Base-by-base conservation (phyloP, 2,329 filamentous ascomycete species). In the Fusarium odoratissimum region DNA sequence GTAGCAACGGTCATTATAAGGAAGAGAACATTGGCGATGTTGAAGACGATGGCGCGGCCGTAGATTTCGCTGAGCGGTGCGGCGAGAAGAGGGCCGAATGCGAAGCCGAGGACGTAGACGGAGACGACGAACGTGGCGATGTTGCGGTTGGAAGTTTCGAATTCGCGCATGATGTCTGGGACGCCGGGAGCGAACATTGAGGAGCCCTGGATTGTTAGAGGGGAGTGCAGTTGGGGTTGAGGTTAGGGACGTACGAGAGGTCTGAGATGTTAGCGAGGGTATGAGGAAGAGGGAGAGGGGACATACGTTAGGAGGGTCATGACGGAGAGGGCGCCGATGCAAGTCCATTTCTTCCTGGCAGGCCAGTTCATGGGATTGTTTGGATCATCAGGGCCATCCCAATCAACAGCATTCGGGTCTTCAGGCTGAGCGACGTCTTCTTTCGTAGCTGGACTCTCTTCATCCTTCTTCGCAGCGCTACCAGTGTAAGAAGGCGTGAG, bases 311-410 rank as follows among this genome's bases (percentile, higher is more conserved):
- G 58, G 12, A 79, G 65, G 4, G 76, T 76, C 76, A 78, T 77
- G 21, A 76, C 21, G 4, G 75, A 81, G 4, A 84, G 78, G 9
- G 78, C 76, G 3, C 75, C 78, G 11, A 84, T 80, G 5, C 80
- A 80, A 23, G 77, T 48, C 66, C 78, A 80, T 40, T 82, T 83
- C 75, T 81, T 84, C 74, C 80, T 83, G 38, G 89, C 78, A 0
- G 88, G 80, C 91, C 92, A 93, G 74, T 92, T 92, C 71, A 88
- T 85, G 0, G 92, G 91, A 72, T 93, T 91, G 8, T 86, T 82
- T 10, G 85, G 84, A 73, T 92, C 90, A 23, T 77, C 72, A 0
- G 64, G 63, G 4, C 76, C 75, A 69, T 78, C 75, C 76, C 76
- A 78, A 0, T 65, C 67, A 28, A 78, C 61, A 8, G 72, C 75